phyloP scores from a whole-genome alignment of 2,329 filamentous ascomycete genomes.

The Sporothrix schenckii region DNA sequence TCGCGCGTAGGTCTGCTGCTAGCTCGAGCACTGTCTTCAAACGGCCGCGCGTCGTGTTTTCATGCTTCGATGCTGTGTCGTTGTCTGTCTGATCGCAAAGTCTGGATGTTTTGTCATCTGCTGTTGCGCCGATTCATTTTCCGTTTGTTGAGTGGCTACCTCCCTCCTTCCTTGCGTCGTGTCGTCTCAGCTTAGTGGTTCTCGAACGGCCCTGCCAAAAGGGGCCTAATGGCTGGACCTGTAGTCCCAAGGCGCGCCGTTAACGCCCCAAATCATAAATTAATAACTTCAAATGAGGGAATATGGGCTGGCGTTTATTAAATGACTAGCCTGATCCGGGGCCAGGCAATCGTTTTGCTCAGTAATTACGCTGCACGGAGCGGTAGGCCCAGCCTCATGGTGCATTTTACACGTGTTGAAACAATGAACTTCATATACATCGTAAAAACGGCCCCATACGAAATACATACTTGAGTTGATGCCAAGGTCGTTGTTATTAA shows the following conservation, averaged over 20 bases:
- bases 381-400: not conserved
- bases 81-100: not conserved
- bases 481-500: no score
- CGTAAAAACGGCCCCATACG: no score
- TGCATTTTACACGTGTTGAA: not conserved
- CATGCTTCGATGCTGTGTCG: not conserved
- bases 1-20: not conserved
- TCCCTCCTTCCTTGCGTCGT: not conserved
- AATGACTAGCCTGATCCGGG: constrained; percentile 24
- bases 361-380: not conserved
- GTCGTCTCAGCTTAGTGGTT: constrained; percentile 3
- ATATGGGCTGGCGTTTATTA: not conserved
- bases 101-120: not conserved
- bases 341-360: not conserved
- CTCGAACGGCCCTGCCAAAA: constrained; percentile 6
- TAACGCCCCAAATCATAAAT: not conserved
- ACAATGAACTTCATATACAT: no score
- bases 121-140: not conserved
- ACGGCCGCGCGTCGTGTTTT: not conserved
- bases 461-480: no score
- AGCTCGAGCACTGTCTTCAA: not conserved
- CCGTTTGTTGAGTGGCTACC: not conserved
- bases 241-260: not conserved
- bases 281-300: not conserved
- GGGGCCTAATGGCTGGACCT: not conserved